Percentiles rank a stretch among this genome's conserved stretches.
These are phyloP conservation scores for Coemansia nantahalensis DNA, from an alignment of 192 early-diverging fungal genomes.

Conservation along the genomic window DNA sequence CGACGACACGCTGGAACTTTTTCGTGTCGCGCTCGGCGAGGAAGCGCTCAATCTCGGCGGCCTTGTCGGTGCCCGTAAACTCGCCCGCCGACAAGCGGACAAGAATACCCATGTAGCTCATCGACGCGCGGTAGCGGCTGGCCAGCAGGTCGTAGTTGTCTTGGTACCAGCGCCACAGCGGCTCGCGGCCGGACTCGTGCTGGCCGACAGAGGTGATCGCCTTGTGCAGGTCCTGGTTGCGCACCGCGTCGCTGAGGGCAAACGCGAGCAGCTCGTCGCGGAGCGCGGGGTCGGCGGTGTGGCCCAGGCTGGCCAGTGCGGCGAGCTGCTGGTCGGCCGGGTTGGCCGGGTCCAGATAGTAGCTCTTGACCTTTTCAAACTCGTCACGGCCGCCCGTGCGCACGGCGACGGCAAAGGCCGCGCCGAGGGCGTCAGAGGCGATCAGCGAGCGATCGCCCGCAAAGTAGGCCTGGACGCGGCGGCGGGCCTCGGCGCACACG, in stretches of 20 bases:
- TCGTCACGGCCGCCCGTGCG: constrained; percentile 57
- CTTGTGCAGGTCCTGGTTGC: constrained; percentile 67
- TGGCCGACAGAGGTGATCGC: constrained; percentile 52
- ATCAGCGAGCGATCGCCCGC: constrained; percentile 62
- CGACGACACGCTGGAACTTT: constrained; percentile 60
- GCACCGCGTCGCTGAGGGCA: constrained; percentile 64
- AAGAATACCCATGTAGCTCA: constrained; percentile 66
- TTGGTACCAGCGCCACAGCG: constrained; percentile 68
- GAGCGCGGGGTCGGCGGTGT: constrained; percentile 55
- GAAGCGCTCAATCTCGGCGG: constrained; percentile 59
- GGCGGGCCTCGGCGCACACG: constrained; percentile 63
- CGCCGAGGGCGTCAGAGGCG: constrained; percentile 34
- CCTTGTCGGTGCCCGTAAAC: constrained; percentile 57
- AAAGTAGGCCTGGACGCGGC: constrained; percentile 67
- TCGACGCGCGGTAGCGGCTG: constrained; percentile 62
- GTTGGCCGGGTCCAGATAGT: constrained; percentile 58
- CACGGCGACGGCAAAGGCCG: constrained; percentile 65
- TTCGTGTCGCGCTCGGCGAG: constrained; percentile 54
- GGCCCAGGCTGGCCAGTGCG: constrained; percentile 63
- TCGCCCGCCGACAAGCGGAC: constrained; percentile 61
- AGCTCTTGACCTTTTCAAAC: constrained; percentile 63
- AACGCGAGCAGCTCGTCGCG: constrained; percentile 61
- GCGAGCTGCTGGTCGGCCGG: constrained; percentile 67
- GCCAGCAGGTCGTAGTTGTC: constrained; percentile 58
- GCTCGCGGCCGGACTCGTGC: constrained; percentile 56